These are phyloP conservation scores for Podospora pseudoanserina DNA, from an alignment of 495 filamentous ascomycete species.

Conservation along the genomic window DNA sequence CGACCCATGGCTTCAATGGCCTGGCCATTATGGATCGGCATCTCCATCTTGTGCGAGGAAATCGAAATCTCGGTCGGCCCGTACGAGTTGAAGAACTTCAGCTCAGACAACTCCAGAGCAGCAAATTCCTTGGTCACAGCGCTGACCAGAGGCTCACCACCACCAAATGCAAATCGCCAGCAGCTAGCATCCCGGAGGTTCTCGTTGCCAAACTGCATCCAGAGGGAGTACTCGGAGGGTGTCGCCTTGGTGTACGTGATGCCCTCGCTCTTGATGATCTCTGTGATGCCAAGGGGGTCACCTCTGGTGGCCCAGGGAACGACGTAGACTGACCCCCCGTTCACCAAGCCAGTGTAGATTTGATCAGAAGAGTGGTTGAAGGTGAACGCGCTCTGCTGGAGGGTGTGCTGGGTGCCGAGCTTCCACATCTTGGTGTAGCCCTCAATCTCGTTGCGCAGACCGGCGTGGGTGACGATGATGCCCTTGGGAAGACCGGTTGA, in stretches of 20 bases:
- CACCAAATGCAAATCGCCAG: slow-evolving; percentile 5
- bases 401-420: slow-evolving; percentile 18
- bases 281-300: slow-evolving; percentile 24
- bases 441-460: slow-evolving; percentile 25
- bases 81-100: slow-evolving; percentile 33
- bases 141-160: slow-evolving; percentile 25
- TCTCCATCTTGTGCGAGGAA: neutral
- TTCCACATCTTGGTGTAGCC: slow-evolving; percentile 8
- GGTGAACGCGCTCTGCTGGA: slow-evolving; percentile 30
- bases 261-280: slow-evolving; percentile 17
- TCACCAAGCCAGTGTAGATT: slow-evolving; percentile 26
- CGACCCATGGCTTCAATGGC: too few relatives aligned
- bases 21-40: too few relatives aligned
- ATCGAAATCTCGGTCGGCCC: slow-evolving; percentile 34
- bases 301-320: slow-evolving; percentile 18
- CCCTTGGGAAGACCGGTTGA: slow-evolving; percentile 49
- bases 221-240: slow-evolving; percentile 28
- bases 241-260: slow-evolving; percentile 29
- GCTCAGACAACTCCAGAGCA: too few relatives aligned
- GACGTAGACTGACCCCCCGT: slow-evolving; percentile 27
- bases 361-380: slow-evolving; percentile 35
- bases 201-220: slow-evolving; percentile 19
- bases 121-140: too few relatives aligned
- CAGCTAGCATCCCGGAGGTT: neutral
- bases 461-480: slow-evolving; percentile 33